phyloP scores from a whole-genome alignment of 2,329 filamentous ascomycete genomes.

The Cadophora luteo-olivacea region DNA sequence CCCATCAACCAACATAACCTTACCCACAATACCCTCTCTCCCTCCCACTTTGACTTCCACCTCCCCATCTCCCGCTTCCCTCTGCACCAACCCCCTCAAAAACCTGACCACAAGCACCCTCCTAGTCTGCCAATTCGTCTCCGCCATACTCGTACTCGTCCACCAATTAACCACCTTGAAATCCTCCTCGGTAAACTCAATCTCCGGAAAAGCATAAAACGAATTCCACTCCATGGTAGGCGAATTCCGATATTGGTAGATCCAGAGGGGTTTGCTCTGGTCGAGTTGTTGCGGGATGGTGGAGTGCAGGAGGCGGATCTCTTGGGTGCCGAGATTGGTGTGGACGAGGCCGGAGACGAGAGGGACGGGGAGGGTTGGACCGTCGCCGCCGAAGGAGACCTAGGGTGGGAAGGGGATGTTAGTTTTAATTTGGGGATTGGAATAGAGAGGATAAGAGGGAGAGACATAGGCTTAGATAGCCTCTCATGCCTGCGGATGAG shows the following conservation, averaged over 20 bases:
- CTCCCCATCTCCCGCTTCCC: constrained; percentile 12
- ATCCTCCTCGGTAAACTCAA: constrained; percentile 67
- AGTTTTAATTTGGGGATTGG: no score
- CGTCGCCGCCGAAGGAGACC: background rate
- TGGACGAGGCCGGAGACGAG: constrained; percentile 49
- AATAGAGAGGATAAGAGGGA: no score
- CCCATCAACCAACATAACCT: constrained; percentile 57
- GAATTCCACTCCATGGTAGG: constrained; percentile 59
- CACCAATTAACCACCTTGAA: constrained; percentile 66
- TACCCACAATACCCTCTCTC: constrained; percentile 54
- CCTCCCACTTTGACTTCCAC: constrained; percentile 20
- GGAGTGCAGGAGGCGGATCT: constrained; percentile 60
- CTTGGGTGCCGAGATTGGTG: constrained; percentile 58
- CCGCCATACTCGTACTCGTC: constrained; percentile 59
- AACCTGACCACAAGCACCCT: constrained; percentile 63
- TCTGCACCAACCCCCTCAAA: constrained; percentile 49
- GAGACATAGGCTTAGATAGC: no score
- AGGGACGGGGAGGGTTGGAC: constrained; percentile 62
- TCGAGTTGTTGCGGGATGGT: constrained; percentile 53
- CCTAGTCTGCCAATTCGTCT: constrained; percentile 64
- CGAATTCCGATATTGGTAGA: constrained; percentile 65
- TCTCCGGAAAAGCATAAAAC: constrained; percentile 70
- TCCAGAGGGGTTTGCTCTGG: constrained; percentile 60
- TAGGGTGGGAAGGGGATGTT: background rate
- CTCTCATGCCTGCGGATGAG: no score